Base-by-base conservation (phyloP, 2,329 filamentous ascomycete genomes). In the Didymella sp. region DNA sequence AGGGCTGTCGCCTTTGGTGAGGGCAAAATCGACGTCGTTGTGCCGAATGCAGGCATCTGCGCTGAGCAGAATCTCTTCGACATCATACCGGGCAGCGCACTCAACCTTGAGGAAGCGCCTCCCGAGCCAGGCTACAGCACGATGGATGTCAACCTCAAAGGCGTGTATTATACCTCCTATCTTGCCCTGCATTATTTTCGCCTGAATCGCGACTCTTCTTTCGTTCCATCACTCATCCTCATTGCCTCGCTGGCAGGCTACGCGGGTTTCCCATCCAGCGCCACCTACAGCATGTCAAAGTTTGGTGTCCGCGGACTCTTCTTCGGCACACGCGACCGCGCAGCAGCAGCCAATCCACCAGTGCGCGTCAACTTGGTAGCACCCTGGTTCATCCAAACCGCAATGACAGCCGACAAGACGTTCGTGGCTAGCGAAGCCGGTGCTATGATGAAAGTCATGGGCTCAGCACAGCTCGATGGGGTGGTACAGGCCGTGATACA, bases 41-140 rank as follows among this genome's bases (percentile, higher is more conserved):
- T 75, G 4, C 63, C 72, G 4, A 65, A 62, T 17, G 73, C 75
- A 2, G 75, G 73, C 24, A 60, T 73, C 7, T 55, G 68, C 33
- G 59, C 60, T 2, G 60, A 70, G 27, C 52, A 60, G 40, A 69
- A 64, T 13, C 50, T 73, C 13, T 56, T 72, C 51, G 58, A 66
- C 17, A 69, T 69, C 60, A 58, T 59, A n/a, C 55, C 63, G 21
- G 27, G 43, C 2, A 44, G 37, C 8, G 31, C 42, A 9, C 47
- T 59, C 4, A 56, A 58, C 3, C 40, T 66, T 8, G 57, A 67
- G 19, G 46, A 43, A 4, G 37, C 62, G 11, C 60, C 62, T n/a
- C 58, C 68, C 17, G 45, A 62, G 28, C 67, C 68, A 27, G 49
- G 59, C 2, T 64, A 61, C 27, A 51, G 49, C 17, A 58, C 59